Percentiles rank a stretch among this genome's conserved stretches.
These are phyloP conservation scores for Penicillium nordicum DNA, from an alignment of 2,329 filamentous ascomycete genomes.

Conservation along the genomic window DNA sequence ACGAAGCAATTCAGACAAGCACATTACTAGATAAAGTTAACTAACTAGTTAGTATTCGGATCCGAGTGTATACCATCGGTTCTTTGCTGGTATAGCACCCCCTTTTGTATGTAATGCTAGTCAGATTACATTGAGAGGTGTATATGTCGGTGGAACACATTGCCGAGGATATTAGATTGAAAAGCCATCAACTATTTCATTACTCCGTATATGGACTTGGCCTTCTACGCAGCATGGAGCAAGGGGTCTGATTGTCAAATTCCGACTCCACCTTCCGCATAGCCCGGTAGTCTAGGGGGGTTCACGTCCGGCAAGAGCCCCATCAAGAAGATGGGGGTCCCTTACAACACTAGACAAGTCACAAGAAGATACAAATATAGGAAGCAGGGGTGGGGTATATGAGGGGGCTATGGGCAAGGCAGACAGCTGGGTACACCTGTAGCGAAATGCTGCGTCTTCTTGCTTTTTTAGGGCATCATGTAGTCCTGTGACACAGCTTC, in stretches of 20 bases:
- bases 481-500: background rate
- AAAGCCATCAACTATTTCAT: background rate
- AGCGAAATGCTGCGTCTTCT: background rate
- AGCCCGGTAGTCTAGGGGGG: background rate
- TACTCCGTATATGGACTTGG: background rate
- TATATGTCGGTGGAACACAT: background rate
- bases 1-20: too few species aligned
- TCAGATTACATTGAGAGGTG: too few species aligned
- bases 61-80: background rate
- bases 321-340: background rate
- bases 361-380: background rate
- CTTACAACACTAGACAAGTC: background rate
- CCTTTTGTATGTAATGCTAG: background rate
- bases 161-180: background rate
- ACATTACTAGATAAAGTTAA: background rate
- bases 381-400: background rate
- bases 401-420: too few species aligned
- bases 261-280: background rate
- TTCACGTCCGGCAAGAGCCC: background rate
- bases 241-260: background rate
- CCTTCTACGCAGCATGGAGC: background rate
- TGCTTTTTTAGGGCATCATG: background rate
- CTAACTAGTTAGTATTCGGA: background rate
- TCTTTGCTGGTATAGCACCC: background rate
- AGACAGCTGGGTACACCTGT: too few species aligned